Percentiles rank a stretch among this genome's conserved stretches.
Conservation (phyloP, 1,284 basidiomycete genomes). For the Ceratobasidium sp. region DNA sequence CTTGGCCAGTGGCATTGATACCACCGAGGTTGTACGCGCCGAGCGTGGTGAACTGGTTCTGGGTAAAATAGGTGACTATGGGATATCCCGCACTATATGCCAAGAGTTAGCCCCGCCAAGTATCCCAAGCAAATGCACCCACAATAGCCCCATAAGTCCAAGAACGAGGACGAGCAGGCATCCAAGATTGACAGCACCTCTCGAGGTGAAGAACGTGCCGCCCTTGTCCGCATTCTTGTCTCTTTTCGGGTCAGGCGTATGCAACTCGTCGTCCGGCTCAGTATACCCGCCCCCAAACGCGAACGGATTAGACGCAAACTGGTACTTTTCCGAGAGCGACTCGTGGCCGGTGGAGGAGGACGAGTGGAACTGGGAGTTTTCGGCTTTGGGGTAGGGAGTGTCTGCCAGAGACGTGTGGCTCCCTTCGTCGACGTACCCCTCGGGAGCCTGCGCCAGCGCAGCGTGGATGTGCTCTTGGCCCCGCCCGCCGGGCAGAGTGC, state of each 20-base stretch:
- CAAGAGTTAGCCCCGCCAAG: not conserved
- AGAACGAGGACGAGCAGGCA: constrained; percentile 72
- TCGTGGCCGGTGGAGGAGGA: constrained; percentile 24
- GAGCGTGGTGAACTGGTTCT: constrained; percentile 51
- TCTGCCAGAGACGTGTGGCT: constrained; percentile 22
- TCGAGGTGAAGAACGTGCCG: constrained; percentile 72
- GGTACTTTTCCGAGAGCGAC: constrained; percentile 37
- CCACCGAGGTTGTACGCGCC: constrained; percentile 65
- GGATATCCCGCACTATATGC: constrained; percentile 56
- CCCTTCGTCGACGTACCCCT: constrained; percentile 26
- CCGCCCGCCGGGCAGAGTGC: constrained; percentile 19
- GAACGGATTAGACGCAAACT: constrained; percentile 36
- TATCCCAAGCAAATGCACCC: constrained; percentile 50
- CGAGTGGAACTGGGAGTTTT: not conserved
- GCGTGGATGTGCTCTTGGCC: constrained; percentile 29
- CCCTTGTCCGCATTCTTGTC: constrained; percentile 71
- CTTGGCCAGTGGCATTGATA: constrained; percentile 65
- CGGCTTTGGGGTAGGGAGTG: constrained; percentile 21
- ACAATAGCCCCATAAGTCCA: constrained; percentile 80
- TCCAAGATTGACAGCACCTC: constrained; percentile 80
- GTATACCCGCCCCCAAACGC: constrained; percentile 19
- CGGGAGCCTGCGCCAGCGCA: constrained; percentile 26
- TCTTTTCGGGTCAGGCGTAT: constrained; percentile 65
- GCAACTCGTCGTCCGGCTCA: constrained; percentile 52
- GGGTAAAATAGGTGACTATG: constrained; percentile 55